Conservation (phyloP, 306 rosid species). For the Oemleria cerasiformis region DNA sequence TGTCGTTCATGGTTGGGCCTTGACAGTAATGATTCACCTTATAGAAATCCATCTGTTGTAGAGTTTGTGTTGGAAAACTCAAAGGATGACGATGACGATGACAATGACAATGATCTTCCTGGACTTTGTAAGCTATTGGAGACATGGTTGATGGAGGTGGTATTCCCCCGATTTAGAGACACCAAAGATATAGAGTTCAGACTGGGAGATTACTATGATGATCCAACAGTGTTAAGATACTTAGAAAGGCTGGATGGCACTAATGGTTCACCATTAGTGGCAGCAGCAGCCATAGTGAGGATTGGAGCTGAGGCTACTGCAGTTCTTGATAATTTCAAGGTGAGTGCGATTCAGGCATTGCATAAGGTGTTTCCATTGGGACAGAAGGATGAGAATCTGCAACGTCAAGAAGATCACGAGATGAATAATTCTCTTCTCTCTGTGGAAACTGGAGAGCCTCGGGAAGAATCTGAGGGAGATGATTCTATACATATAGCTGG, state of each 20-base stretch:
- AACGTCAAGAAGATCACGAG: constrained; percentile 41
- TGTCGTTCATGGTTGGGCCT: constrained; percentile 90
- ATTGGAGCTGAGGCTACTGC: constrained; percentile 96
- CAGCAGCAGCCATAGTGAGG: constrained; percentile 92
- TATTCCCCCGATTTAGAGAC: constrained; percentile 90
- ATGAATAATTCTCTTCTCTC: constrained; percentile 40
- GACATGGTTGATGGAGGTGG: constrained; percentile 92
- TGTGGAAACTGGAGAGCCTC: constrained; percentile 41
- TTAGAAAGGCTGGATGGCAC: constrained; percentile 76
- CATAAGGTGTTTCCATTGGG: constrained; percentile 80
- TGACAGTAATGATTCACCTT: constrained; percentile 66
- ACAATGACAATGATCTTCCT: constrained; percentile 82
- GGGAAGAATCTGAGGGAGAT: constrained; percentile 35
- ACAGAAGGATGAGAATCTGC: constrained; percentile 40
- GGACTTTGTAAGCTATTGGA: constrained; percentile 92
- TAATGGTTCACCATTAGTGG: constrained; percentile 90
- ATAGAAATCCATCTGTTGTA: constrained; percentile 74
- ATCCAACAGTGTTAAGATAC: constrained; percentile 79
- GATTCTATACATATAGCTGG: constrained; percentile 36
- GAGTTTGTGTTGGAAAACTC: constrained; percentile 74
- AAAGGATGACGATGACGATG: constrained; percentile 71
- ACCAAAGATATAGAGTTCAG: constrained; percentile 58
- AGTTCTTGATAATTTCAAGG: constrained; percentile 81
- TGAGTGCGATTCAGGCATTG: constrained; percentile 71
- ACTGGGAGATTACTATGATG: constrained; percentile 95